phyloP scores from a whole-genome alignment of 75 land plant species.

The Adiantum capillusveneris region DNA sequence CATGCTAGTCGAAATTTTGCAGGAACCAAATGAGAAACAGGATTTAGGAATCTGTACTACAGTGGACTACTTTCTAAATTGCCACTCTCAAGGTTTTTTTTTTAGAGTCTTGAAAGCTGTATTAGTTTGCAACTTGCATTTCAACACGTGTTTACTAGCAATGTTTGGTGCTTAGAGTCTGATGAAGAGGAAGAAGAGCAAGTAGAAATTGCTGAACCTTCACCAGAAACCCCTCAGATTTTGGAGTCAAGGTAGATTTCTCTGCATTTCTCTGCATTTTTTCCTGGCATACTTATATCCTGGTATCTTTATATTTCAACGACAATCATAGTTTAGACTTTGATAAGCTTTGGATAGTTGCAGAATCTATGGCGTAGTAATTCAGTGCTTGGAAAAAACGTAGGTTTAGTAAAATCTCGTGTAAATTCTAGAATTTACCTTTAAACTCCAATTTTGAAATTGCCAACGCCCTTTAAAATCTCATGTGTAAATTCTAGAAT shows the following conservation, averaged over 20 bases:
- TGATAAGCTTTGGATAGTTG: no score
- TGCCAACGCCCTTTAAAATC: no score
- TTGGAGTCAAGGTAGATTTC: conserved; percentile 23
- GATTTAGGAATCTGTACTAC: conserved; percentile 58
- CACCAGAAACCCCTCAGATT: conserved; percentile 17
- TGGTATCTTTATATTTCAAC: no score
- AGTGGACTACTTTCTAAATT: conserved; percentile 62
- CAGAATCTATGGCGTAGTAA: no score
- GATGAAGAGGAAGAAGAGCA: conserved; percentile 45
- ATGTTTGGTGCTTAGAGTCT: background rate
- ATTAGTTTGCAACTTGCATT: background rate
- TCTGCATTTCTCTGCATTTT: no score
- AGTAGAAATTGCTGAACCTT: conserved; percentile 45
- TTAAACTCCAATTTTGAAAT: no score
- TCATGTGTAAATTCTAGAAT: no score
- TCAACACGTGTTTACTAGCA: background rate
- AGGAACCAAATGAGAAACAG: conserved; percentile 72
- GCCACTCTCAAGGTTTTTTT: conserved; percentile 49
- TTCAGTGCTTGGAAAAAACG: no score
- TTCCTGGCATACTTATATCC: no score
- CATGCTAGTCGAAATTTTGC: conserved; percentile 3
- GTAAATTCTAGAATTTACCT: no score
- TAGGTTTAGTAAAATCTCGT: no score
- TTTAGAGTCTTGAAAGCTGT: background rate
- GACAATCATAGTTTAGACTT: no score